Evolutionary conservation across 805 yeast genomes (phyloP), one percentile per base, ranked within the genome.

Genomic region (Candida broadrunensis): DNA sequence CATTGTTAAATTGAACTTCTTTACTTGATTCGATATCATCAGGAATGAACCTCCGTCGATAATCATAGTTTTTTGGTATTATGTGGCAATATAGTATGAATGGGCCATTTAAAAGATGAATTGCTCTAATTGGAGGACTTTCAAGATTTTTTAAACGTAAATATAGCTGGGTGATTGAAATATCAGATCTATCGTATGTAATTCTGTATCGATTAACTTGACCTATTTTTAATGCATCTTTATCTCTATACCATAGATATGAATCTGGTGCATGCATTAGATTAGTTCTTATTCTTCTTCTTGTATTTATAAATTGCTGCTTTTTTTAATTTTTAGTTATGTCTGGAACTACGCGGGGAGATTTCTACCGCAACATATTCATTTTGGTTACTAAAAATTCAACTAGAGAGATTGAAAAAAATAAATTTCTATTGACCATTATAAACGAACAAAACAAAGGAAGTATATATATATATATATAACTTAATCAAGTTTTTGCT

Each of bases 81-180:
- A 69, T 71, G 50, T 70, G 73, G 48, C 73, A 65, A 48, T 70
- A 70, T n/a, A 70, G 41, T 16, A 63, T 63, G 42, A 69, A 68
- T 3, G 75, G 75, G 0, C 75, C 75, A 42, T 60, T 67, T 21
- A 70, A 49, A 26, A 70, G 41, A 41, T 70, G 73, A 36, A 70
- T 58, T 8, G 75, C 73, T 34, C 75, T 49, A 15, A 70, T 60
- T 6, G 58, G 44, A 5, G 69, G 48, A 24, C 50, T 56, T 43
- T 70, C 75, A 32, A 59, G 54, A 47, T 70, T 70, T 46, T 69
- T 70, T 20, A 70, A 48, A 17, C 74, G 58, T 38, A 67, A 53
- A 47, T 52, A 68, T 17, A 70, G 45, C 29, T 53, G 50, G 1
- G 39, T 33, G n/a, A 39, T 39, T 9, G 38, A 26, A 5, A 42